phyloP scores from a whole-genome alignment of 108 stramenopile species.

The Chaetoceros muelleri region DNA sequence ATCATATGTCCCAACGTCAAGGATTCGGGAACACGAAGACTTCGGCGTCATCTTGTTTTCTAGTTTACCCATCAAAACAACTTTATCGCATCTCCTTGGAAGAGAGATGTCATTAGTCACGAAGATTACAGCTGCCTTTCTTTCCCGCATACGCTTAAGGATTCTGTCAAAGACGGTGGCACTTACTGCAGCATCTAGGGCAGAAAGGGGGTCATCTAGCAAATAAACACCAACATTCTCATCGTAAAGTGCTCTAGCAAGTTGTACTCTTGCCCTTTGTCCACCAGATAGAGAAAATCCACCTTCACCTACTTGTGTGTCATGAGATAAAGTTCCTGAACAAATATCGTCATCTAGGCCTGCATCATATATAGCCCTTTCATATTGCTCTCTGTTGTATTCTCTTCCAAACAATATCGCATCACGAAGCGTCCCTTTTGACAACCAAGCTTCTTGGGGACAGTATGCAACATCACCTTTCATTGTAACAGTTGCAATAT shows the following conservation, averaged over 20 bases:
- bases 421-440: slow-evolving; percentile 71
- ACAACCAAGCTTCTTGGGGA: slow-evolving; percentile 76
- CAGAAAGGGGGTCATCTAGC: slow-evolving; percentile 50
- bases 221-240: slow-evolving; percentile 40
- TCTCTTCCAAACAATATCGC: slow-evolving; percentile 76
- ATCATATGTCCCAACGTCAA: slow-evolving; percentile 67
- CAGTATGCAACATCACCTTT: slow-evolving; percentile 62
- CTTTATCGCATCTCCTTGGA: slow-evolving; percentile 64
- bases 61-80: slow-evolving; percentile 53
- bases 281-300: slow-evolving; percentile 77
- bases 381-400: slow-evolving; percentile 56
- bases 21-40: slow-evolving; percentile 39
- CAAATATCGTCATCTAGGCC: slow-evolving; percentile 62
- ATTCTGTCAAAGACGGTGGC: slow-evolving; percentile 59
- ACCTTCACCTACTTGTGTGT: slow-evolving; percentile 74
- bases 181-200: slow-evolving; percentile 65
- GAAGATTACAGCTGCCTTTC: slow-evolving; percentile 49
- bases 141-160: slow-evolving; percentile 25
- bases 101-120: slow-evolving; percentile 76
- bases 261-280: slow-evolving; percentile 85
- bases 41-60: slow-evolving; percentile 3
- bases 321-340: slow-evolving; percentile 33
- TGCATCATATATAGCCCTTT: slow-evolving; percentile 43
- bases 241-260: slow-evolving; percentile 70
- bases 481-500: slow-evolving; percentile 27